Conservation (phyloP, 345 rosid genomes). For the Cochlearia excelsa region DNA sequence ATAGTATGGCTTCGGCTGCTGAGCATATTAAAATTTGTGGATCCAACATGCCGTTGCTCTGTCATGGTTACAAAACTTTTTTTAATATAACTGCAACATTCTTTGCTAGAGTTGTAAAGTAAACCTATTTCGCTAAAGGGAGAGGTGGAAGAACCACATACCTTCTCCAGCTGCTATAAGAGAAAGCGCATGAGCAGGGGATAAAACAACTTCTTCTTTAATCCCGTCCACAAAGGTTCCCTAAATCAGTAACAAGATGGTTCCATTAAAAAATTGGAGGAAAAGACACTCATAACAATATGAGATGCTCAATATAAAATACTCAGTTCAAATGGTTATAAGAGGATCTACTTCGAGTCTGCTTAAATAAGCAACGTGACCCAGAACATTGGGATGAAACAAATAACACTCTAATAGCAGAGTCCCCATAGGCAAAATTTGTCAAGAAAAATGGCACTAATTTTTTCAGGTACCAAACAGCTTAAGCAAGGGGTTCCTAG, state of each 20-base stretch:
- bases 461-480: constrained; percentile 8
- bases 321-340: constrained; percentile 6
- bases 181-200: constrained; percentile 98
- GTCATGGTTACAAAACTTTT: constrained; percentile 32
- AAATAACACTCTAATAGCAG: constrained; percentile 1
- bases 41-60: constrained; percentile 99
- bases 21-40: constrained; percentile 90
- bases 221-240: constrained; percentile 98
- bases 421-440: constrained; percentile 5
- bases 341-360: constrained; percentile 18
- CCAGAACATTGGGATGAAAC: constrained; percentile 3
- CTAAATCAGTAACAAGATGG: constrained; percentile 39
- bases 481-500: constrained; percentile 12
- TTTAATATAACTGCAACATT: constrained; percentile 16
- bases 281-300: constrained; percentile 18
- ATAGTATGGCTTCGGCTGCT: constrained; percentile 99
- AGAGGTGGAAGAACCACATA: constrained; percentile 33
- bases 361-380: constrained; percentile 11
- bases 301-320: constrained; percentile 4
- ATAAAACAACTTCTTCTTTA: constrained; percentile 97
- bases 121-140: constrained; percentile 22
- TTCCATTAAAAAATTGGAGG: background rate
- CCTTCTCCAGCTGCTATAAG: constrained; percentile 99
- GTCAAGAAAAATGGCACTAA: constrained; percentile 4
- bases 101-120: constrained; percentile 15